These are phyloP conservation scores for Aspergillus fructus DNA, from an alignment of 2,329 filamentous ascomycete species.

Conservation along the genomic window DNA sequence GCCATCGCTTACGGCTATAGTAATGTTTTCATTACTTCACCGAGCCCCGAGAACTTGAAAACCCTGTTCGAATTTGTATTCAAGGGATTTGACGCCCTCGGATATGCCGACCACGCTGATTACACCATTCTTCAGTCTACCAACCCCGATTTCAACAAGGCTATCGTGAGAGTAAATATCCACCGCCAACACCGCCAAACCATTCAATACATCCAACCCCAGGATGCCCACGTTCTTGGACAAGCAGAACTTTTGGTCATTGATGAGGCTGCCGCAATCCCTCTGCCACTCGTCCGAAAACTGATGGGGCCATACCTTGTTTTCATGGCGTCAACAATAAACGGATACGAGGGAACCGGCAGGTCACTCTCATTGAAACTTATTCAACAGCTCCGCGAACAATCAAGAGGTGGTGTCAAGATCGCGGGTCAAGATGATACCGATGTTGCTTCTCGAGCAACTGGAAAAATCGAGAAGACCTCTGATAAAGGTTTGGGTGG, in stretches of 20 bases:
- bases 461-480: conserved; percentile 69
- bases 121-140: conserved; percentile 98
- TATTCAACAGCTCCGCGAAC: conserved; percentile 93
- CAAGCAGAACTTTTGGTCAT: conserved; percentile 96
- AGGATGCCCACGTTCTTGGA: conserved; percentile 91
- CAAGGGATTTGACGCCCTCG: conserved; percentile 93
- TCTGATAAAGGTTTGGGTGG: conserved; percentile 62
- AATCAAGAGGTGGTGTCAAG: conserved; percentile 68
- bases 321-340: conserved; percentile 99
- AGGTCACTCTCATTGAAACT: conserved; percentile 92
- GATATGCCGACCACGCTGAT: conserved; percentile 91
- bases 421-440: conserved; percentile 55
- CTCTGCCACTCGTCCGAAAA: conserved; percentile 85
- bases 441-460: conserved; percentile 73
- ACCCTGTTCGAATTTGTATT: conserved; percentile 98
- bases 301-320: conserved; percentile 95
- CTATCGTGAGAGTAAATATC: conserved; percentile 94
- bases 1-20: conserved; percentile 95
- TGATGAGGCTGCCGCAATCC: conserved; percentile 95
- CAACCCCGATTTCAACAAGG: conserved; percentile 98
- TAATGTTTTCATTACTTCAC: conserved; percentile 98
- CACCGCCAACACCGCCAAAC: conserved; percentile 94
- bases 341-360: conserved; percentile 96
- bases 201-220: conserved; percentile 96
- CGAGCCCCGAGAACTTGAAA: conserved; percentile 96